These are phyloP conservation scores for Prunus mongolica DNA, from an alignment of 306 rosid species.

Conservation along the genomic window DNA sequence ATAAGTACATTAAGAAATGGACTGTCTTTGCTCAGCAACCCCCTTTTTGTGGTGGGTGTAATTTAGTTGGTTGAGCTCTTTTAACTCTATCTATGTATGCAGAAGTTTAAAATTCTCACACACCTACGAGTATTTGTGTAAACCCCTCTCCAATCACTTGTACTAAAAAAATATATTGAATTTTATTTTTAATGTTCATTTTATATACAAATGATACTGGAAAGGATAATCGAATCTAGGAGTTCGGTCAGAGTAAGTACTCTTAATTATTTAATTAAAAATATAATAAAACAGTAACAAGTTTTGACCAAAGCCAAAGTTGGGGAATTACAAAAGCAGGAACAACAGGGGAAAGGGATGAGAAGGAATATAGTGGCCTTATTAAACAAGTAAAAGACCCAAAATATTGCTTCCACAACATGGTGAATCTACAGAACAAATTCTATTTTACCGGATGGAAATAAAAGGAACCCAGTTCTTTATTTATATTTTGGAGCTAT, in stretches of 20 bases:
- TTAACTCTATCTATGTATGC: accelerated
- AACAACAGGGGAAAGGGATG: background rate
- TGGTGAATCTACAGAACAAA: background rate
- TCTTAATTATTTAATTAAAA: no score
- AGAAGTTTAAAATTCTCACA: accelerated
- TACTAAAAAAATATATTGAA: no score
- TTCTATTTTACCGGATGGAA: background rate
- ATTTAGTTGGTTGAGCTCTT: no score
- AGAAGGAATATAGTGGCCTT: background rate
- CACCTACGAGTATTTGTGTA: no score
- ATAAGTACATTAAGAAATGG: background rate
- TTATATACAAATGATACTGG: no score
- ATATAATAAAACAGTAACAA: no score
- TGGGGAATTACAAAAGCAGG: background rate
- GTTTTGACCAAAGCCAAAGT: background rate
- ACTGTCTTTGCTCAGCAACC: no score
- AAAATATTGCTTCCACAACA: background rate
- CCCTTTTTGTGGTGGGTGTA: no score
- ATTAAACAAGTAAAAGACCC: background rate
- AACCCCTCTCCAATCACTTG: no score
- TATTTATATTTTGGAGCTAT: background rate
- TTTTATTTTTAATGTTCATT: no score
- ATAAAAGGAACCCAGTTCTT: background rate
- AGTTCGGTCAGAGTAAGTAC: no score
- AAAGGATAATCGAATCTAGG: no score